A percentile compares a stretch with the other conserved stretches of the same genome.
Evolutionary conservation across 23 red algal species (phyloP).

Genomic region (Chondrus crispus): DNA sequence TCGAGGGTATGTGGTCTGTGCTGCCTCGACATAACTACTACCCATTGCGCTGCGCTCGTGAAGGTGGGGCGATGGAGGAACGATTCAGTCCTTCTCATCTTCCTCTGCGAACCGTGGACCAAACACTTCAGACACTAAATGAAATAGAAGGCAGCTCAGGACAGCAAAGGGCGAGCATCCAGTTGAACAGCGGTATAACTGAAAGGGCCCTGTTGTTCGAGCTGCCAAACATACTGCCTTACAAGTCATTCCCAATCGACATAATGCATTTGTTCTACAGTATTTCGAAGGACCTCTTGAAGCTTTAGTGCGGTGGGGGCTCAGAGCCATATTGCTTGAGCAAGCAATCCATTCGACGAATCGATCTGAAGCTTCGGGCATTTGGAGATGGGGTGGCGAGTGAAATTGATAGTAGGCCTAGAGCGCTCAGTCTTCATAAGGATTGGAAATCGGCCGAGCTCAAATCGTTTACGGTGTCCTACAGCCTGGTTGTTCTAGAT

Average conservation of each 20-base stretch:
- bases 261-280: slow-evolving; percentile 8
- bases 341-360: background rate
- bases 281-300: background rate
- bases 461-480: too few species aligned
- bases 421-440: background rate
- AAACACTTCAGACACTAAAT: background rate
- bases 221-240: background rate
- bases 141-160: background rate
- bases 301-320: background rate
- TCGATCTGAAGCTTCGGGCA: background rate
- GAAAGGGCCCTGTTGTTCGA: background rate
- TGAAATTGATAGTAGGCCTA: background rate
- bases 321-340: background rate
- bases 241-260: background rate
- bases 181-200: background rate
- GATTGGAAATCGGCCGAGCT: background rate
- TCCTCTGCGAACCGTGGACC: background rate
- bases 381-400: background rate
- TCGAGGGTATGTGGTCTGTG: background rate
- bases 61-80: background rate
- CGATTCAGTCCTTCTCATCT: background rate
- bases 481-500: too few species aligned
- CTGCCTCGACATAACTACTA: background rate
- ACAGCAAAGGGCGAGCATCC: background rate
- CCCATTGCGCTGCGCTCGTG: background rate